These are phyloP conservation scores for Meripilus lineatus DNA, from an alignment of 1,284 basidiomycete species.

Conservation along the genomic window DNA sequence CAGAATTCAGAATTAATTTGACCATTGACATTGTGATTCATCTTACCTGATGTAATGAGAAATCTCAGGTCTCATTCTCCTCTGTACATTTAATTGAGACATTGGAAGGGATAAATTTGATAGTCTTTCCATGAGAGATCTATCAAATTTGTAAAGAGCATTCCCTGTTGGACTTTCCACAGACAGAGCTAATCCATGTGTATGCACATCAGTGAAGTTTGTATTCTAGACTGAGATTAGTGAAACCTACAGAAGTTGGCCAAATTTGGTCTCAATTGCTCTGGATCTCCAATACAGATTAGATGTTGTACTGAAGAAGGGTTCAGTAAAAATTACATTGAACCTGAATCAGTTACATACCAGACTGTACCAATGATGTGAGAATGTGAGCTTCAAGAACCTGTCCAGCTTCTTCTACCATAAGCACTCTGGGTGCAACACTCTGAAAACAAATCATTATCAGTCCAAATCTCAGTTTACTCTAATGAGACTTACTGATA, in stretches of 20 bases:
- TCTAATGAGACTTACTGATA: constrained; percentile 38
- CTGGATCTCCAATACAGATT: constrained; percentile 67
- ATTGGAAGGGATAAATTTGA: constrained; percentile 31
- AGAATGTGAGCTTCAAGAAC: constrained; percentile 72
- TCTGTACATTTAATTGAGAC: constrained; percentile 34
- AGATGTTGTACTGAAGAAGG: constrained; percentile 45
- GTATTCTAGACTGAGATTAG: not conserved
- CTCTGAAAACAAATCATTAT: constrained; percentile 34
- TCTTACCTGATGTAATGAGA: constrained; percentile 33
- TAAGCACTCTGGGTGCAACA: constrained; percentile 28
- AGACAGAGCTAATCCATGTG: constrained; percentile 27
- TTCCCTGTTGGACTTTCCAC: constrained; percentile 31
- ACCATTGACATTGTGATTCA: not conserved
- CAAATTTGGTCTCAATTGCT: constrained; percentile 61
- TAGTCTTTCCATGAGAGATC: constrained; percentile 42
- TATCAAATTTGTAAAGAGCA: constrained; percentile 35
- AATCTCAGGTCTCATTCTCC: constrained; percentile 40
- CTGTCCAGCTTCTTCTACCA: constrained; percentile 60
- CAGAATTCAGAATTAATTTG: not conserved
- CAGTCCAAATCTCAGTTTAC: constrained; percentile 4
- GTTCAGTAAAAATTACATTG: too few species aligned
- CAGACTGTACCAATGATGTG: constrained; percentile 50
- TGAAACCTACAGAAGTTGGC: constrained; percentile 52
- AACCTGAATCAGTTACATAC: constrained; percentile 11
- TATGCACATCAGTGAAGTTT: constrained; percentile 5